These are phyloP conservation scores for Cylindrotheca closterium DNA, from an alignment of 108 stramenopile species.

Conservation along the genomic window DNA sequence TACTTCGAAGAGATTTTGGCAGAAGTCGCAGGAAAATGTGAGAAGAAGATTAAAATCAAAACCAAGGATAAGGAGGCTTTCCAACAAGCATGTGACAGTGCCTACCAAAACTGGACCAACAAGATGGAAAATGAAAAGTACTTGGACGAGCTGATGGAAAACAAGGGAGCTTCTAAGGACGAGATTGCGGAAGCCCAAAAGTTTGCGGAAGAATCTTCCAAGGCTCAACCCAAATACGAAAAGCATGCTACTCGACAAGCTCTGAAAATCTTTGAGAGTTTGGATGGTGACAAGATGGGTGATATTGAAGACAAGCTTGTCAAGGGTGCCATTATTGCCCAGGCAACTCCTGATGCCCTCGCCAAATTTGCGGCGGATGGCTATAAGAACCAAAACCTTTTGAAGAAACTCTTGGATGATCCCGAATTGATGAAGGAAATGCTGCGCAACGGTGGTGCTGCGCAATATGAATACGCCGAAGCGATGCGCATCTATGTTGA, in stretches of 20 bases:
- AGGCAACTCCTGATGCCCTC: constrained; percentile 23
- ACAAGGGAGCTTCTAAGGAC: constrained; percentile 11
- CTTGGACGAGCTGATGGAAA: constrained; percentile 17
- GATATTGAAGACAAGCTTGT: constrained; percentile 27
- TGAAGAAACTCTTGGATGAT: constrained; percentile 27
- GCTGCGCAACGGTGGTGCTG: constrained; percentile 37
- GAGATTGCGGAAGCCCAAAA: constrained; percentile 23
- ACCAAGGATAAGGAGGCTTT: constrained; percentile 20
- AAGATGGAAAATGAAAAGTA: constrained; percentile 28
- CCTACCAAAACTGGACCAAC: constrained; percentile 23
- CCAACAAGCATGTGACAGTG: constrained; percentile 12
- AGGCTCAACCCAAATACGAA: constrained; percentile 10
- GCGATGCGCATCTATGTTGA: constrained; percentile 29
- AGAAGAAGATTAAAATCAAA: constrained; percentile 28
- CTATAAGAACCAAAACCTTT: constrained; percentile 22
- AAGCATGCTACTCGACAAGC: constrained; percentile 23
- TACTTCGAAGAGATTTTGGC: constrained; percentile 28
- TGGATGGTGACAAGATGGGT: constrained; percentile 23
- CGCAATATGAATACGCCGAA: constrained; percentile 38
- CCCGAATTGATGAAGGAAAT: constrained; percentile 34
- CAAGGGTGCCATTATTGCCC: constrained; percentile 36
- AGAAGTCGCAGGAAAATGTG: constrained; percentile 20
- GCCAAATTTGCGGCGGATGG: constrained; percentile 26
- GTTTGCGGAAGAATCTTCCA: constrained; percentile 8
- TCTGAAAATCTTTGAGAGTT: constrained; percentile 22